Evolutionary conservation across 1,139 yeast species (phyloP), one percentile per base, ranked within the genome.

Genomic region (Suzukiozyma palmioleophila): DNA sequence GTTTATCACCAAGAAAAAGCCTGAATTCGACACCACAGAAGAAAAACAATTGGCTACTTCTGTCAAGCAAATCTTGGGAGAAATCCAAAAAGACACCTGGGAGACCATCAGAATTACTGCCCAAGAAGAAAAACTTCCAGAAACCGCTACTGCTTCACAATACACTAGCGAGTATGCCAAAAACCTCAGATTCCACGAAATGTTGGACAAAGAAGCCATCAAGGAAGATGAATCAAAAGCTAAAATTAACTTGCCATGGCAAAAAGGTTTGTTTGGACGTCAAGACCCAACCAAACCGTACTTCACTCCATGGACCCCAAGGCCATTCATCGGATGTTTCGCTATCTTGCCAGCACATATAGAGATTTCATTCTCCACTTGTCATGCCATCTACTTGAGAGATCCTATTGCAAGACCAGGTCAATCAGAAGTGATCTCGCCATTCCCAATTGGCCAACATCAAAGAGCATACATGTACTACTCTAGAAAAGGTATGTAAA

Each of bases 381-480:
- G 97, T 60, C 96, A 90, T 62, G 97, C 97, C 9, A 84, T 92
- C 25, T 92, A 92, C 64, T 69, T 92, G 62, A 83, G 97, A 65
- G 96, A 92, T 60, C 98, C 98, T 12, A 90, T 92, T 41, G 96
- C 97, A 10, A 79, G 97, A 62, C 97, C 97, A 10, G 97, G 96
- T 37, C 90, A 86, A 56, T 86, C 97, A 25, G 98, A 92, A 68
- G 96, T 92, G 42, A 87, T 92, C 45, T 75, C 96, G 38, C 98
- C 98, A 39, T 87, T 84, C 66, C 83, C 84, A 35, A 73, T 81
- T 47, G 84, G 82, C 48, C 81, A 83, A 51, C 97, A 92, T 57
- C 95, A 90, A 66, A 81, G 96, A 62, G 96, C 97, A 32, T 90
- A 86, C 72, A 86, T 89, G 95, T 89, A 84, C 77, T 92, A 92